Conservation (phyloP, 768 basidiomycete genomes). For the Leccinum rimulosum region DNA sequence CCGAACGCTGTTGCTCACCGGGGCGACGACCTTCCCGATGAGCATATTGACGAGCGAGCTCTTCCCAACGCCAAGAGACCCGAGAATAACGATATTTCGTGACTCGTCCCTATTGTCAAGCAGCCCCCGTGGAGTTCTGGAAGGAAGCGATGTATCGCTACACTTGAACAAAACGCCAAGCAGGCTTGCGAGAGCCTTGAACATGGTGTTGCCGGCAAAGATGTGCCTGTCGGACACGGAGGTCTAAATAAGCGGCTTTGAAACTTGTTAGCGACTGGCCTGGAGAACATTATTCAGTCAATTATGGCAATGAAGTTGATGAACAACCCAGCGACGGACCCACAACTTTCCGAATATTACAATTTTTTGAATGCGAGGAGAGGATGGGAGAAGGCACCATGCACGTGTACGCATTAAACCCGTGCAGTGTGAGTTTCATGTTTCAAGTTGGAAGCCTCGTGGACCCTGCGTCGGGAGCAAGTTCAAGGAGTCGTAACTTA, state of each 20-base stretch:
- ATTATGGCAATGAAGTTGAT: background rate
- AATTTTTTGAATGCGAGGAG: background rate
- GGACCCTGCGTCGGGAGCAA: slow-evolving; percentile 7
- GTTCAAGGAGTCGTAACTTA: background rate
- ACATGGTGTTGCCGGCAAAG: background rate
- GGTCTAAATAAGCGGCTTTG: background rate
- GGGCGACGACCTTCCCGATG: slow-evolving; percentile 23
- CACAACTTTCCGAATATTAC: background rate
- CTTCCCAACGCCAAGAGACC: slow-evolving; percentile 34
- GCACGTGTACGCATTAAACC: background rate
- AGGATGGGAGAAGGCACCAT: background rate
- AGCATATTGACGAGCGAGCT: slow-evolving; percentile 43
- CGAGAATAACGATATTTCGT: slow-evolving; percentile 21
- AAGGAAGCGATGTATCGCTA: background rate
- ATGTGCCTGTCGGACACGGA: background rate
- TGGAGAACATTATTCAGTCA: background rate
- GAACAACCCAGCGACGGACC: background rate
- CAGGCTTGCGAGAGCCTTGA: background rate
- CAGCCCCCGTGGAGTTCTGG: slow-evolving; percentile 3
- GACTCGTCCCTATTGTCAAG: background rate
- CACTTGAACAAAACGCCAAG: background rate
- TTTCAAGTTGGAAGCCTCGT: slow-evolving; percentile 5
- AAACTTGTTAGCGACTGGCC: background rate
- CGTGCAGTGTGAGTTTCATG: background rate
- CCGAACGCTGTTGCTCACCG: slow-evolving; percentile 21